Conservation (phyloP, 2,329 filamentous ascomycete genomes). For the Colletotrichum plurivorum region DNA sequence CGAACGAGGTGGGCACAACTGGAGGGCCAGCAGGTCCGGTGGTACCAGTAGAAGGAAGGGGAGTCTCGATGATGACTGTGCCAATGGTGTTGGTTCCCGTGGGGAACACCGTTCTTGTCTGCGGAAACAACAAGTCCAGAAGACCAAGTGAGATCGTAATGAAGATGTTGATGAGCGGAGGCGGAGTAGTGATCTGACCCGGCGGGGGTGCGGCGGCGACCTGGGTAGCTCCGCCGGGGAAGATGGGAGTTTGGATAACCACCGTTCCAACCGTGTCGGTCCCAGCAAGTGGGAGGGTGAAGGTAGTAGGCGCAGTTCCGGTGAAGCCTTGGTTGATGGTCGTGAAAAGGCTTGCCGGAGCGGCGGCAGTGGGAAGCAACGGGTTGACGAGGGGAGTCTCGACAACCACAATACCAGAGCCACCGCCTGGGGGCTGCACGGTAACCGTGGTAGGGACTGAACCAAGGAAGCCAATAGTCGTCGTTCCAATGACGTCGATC, state of each 20-base stretch:
- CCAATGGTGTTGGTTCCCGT: slow-evolving; percentile 9
- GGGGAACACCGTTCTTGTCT: neutral
- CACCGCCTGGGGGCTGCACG: slow-evolving; percentile 29
- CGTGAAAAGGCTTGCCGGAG: slow-evolving; percentile 19
- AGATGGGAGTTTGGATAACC: slow-evolving; percentile 34
- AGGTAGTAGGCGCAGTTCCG: slow-evolving; percentile 12
- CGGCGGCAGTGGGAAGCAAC: neutral
- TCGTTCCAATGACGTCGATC: slow-evolving; percentile 22
- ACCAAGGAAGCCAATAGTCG: slow-evolving; percentile 27
- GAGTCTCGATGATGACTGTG: slow-evolving; percentile 22
- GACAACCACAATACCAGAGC: slow-evolving; percentile 35
- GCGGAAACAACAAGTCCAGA: neutral
- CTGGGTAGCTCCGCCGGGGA: slow-evolving; percentile 4
- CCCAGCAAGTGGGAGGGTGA: slow-evolving; percentile 26
- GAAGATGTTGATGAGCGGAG: slow-evolving; percentile 8
- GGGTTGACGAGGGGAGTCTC: slow-evolving; percentile 28
- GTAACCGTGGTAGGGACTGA: slow-evolving; percentile 24
- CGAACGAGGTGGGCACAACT: neutral
- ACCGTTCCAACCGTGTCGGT: slow-evolving; percentile 26
- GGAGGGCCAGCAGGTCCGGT: neutral
- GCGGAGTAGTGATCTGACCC: neutral
- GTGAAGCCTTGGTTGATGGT: slow-evolving; percentile 27
- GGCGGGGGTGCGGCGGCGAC: neutral
- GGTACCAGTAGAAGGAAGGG: neutral
- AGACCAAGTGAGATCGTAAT: neutral